A percentile compares a stretch with the other conserved stretches of the same genome.
Conservation (phyloP, 805 yeast species). For the Metschnikowia shivogae region DNA sequence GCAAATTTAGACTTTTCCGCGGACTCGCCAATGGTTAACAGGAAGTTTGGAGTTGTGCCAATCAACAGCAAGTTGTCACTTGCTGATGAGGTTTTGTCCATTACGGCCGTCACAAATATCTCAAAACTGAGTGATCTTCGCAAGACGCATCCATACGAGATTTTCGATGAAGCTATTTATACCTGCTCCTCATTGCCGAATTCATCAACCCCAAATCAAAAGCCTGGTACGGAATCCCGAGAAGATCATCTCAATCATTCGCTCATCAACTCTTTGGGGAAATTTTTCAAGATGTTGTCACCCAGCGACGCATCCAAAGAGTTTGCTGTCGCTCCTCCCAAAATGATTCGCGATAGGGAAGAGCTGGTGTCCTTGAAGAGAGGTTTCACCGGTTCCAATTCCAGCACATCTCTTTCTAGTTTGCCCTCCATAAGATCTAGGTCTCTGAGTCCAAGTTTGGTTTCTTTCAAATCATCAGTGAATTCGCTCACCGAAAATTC, state of each 20-base stretch:
- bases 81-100: constrained; percentile 10
- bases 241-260: constrained; percentile 30
- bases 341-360: constrained; percentile 4
- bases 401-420: constrained; percentile 33
- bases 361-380: constrained; percentile 7
- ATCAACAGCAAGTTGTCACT: constrained; percentile 24
- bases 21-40: constrained; percentile 43
- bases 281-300: constrained; percentile 34
- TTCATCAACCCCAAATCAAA: constrained; percentile 6
- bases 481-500: constrained; percentile 35
- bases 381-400: constrained; percentile 27
- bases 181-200: constrained; percentile 25
- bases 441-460: constrained; percentile 37
- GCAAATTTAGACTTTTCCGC: constrained; percentile 24
- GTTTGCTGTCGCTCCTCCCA: constrained; percentile 10
- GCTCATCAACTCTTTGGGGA: constrained; percentile 29
- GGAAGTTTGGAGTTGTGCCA: constrained; percentile 44
- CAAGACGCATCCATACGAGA: constrained; percentile 57
- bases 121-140: constrained; percentile 33
- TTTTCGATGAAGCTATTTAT: constrained; percentile 64
- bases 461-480: constrained; percentile 35
- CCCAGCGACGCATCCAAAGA: constrained; percentile 24
- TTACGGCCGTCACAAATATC: constrained; percentile 16
- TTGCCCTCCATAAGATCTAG: constrained; percentile 27
- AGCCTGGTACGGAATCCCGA: background rate